Evolutionary conservation across 495 filamentous ascomycete species (phyloP), one percentile per base, ranked within the genome.

Genomic region (Penicillium flavigenum): DNA sequence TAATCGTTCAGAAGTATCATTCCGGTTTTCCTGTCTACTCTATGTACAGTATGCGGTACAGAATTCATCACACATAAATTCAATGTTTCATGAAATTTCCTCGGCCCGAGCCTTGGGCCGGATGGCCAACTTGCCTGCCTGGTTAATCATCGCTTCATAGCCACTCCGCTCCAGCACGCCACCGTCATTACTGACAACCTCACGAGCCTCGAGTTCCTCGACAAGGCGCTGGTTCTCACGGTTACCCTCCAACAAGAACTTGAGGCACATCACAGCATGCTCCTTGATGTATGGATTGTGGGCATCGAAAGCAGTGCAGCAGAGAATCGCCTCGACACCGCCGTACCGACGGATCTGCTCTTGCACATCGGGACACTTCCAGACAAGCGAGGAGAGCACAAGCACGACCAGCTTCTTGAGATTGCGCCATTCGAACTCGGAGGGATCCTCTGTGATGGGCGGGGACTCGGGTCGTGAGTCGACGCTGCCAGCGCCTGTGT

Each of bases 391-490:
- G 3, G 87, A 89, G 10, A 96, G 83, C 22, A 96, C 92, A 51
- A 92, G 86, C 4, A 97, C 85, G 24, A 94, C 88, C 47, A 95
- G 86, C 59, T 91, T 92, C 76, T 97, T 97, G 61, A 97, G 85
- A 56, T 92, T 94, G 36, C 88, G 79, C 92, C 92, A 97, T 54
- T 94, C 88, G 67, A 95, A 97, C 61, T 95, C 88, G 36, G 89
- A 86, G 0, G 91, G 90, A 44, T 90, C 86, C 56, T 94, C 90
- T 36, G 83, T 82, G 47, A 86, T 86, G n/a, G 81, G 86, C 14
- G 80, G 82, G 17, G 86, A 66, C 66, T 83, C 67, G 62, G 83
- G 65, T 66, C 83, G 64, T 34, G 84, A 72, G 72, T 78, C 69
- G 3, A 63, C 67, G 52, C 71, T 69, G 12, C 72, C 68, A 36